Conservation (phyloP, 202 grass and related monocot species). For the Bolboschoenoplectus hybrid region DNA sequence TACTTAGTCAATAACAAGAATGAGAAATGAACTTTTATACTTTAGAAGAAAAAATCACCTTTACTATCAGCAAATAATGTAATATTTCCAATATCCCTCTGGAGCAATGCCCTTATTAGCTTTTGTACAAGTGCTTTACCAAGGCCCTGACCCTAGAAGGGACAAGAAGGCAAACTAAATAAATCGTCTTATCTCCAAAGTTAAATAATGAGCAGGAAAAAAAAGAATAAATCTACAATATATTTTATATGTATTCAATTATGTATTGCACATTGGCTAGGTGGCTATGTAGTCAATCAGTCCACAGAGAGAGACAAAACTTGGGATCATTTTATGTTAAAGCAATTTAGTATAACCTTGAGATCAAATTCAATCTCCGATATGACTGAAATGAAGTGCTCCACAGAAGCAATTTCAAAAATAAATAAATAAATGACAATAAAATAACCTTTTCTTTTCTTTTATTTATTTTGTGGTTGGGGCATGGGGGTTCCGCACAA, state of each 20-base stretch:
- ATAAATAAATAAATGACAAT: not conserved
- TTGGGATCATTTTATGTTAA: not conserved
- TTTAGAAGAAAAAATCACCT: conserved; percentile 50
- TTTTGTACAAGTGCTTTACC: conserved; percentile 94
- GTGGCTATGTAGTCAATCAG: not conserved
- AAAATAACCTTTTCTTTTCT: not conserved
- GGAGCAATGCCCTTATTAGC: conserved; percentile 74
- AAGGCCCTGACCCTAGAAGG: conserved; percentile 84
- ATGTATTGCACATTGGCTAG: not conserved
- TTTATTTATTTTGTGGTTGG: not conserved
- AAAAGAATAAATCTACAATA: conserved; percentile 9
- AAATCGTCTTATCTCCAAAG: not conserved
- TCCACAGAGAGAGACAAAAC: not conserved
- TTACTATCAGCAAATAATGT: conserved; percentile 92
- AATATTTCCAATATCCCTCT: conserved; percentile 94
- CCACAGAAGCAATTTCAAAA: not conserved
- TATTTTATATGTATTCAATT: not conserved
- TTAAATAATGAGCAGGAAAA: not conserved
- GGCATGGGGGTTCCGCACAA: not conserved
- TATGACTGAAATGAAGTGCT: not conserved
- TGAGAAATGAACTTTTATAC: not conserved
- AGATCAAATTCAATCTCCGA: not conserved
- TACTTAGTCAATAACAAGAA: not conserved
- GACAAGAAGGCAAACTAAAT: conserved; percentile 8
- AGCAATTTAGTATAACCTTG: not conserved